Percentiles rank a stretch among this genome's conserved stretches.
Evolutionary conservation across 179 eudicot species (phyloP).

Genomic region (Vitellaria paradoxa): DNA sequence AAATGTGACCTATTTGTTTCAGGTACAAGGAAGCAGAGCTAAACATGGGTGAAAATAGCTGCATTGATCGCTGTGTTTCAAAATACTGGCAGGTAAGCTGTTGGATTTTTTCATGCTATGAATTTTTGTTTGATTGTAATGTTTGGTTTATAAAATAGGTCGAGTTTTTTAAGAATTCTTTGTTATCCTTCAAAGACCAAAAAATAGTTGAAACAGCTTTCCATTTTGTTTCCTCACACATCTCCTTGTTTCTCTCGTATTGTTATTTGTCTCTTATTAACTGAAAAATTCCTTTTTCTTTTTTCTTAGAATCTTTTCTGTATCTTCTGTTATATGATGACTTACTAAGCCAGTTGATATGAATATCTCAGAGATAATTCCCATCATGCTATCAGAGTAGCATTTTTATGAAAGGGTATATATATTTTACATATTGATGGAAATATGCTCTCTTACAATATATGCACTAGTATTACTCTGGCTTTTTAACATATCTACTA

Average conservation of each 20-base stretch:
- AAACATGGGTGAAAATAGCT: conserved; percentile 91
- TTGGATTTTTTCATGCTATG: not conserved
- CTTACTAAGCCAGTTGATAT: too few relatives aligned
- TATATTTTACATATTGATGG: not conserved
- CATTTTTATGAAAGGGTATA: too few relatives aligned
- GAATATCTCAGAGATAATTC: too few relatives aligned
- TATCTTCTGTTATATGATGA: too few relatives aligned
- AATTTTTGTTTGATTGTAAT: not conserved
- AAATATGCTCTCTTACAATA: not conserved
- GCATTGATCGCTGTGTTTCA: conserved; percentile 94
- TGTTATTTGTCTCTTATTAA: too few relatives aligned
- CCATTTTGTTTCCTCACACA: too few relatives aligned
- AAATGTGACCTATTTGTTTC: conserved; percentile 6
- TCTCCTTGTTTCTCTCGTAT: too few relatives aligned
- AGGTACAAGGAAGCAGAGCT: conserved; percentile 94
- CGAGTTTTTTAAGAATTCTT: not conserved
- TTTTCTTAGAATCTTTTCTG: too few relatives aligned
- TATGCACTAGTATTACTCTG: not conserved
- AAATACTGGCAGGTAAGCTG: conserved; percentile 90
- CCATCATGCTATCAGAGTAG: too few relatives aligned
- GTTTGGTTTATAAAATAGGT: not conserved
- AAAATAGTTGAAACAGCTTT: not conserved
- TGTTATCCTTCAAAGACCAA: not conserved
- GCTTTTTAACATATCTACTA: not conserved
- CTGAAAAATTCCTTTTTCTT: too few relatives aligned